Evolutionary conservation across 2,329 filamentous ascomycete genomes (phyloP), one percentile per base, ranked within the genome.

Genomic region (Ceratocystis destructans): DNA sequence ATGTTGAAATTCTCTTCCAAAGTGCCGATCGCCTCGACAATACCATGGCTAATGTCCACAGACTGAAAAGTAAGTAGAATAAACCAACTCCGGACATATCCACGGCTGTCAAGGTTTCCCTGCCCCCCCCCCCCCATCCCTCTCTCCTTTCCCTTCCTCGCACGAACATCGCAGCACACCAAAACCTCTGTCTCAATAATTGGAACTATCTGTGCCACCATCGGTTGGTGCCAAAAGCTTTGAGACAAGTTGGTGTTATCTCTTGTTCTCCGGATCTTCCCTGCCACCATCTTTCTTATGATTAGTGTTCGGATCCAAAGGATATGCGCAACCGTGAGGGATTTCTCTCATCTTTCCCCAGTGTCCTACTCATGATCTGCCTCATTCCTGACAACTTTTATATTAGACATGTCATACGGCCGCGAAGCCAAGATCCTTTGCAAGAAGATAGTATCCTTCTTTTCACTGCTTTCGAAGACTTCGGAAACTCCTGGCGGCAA

Each of bases 361-460:
- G 17, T 46, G 15, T 45, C 28, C n/a, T 20, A 63, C 10, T 63
- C 61, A 22, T 25, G 62, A 65, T 70, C 48, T 50, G 62, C 62
- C 44, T 50, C 53, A 45, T 28, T 69, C 41, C 46, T 63, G 12
- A 33, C 61, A n/a, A 31, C 10, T n/a, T 22, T 41, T 41, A 41
- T 25, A 31, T 64, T 73, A 89, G 91, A 89, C 69, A 82, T 99
- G 69, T 90, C 91, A 8, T 99, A 97, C 74, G 88, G 89, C 20
- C 86, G 94, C 72, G 94, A 99, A 78, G 89, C 94, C n/a, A 99
- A 99, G 76, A 81, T 99, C 63, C 83, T 99, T n/a, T 99, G 94
- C 80, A 99, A 99, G 77, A 99, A 99, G 76, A 96, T 99, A 65
- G 94, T 99, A 5, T 90, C 93, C 31, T 99, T 99, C 79, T 99